These are phyloP conservation scores for Rhizophlyctis rosea DNA, from an alignment of 192 early-diverging fungal species.

Conservation along the genomic window DNA sequence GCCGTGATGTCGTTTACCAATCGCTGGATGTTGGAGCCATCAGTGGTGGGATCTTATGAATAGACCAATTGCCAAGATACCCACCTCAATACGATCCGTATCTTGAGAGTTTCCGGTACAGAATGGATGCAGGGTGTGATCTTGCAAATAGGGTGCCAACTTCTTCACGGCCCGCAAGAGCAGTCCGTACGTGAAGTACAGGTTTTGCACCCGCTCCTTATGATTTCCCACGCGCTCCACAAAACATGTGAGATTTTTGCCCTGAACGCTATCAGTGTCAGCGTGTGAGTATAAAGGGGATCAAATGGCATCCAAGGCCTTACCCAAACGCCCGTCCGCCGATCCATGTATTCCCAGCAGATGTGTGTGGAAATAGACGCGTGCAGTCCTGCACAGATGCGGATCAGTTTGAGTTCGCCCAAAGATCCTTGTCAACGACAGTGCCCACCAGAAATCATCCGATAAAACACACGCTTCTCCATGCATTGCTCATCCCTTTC, in stretches of 20 bases:
- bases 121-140: conserved; percentile 59
- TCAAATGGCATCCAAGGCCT: not conserved
- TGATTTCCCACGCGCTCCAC: conserved; percentile 78
- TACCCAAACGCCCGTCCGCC: conserved; percentile 86
- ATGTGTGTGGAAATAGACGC: conserved; percentile 97
- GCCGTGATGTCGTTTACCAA: conserved; percentile 61
- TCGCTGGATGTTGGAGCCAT: conserved; percentile 25
- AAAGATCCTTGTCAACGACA: too few species aligned
- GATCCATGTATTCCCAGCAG: conserved; percentile 89
- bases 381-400: conserved; percentile 67
- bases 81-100: conserved; percentile 24
- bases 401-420: too few species aligned
- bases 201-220: conserved; percentile 91
- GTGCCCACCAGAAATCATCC: conserved; percentile 52
- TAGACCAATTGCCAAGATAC: not conserved
- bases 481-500: conserved; percentile 46
- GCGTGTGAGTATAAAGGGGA: conserved; percentile 5
- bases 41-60: not conserved
- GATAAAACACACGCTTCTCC: conserved; percentile 77
- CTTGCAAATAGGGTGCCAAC: conserved; percentile 67
- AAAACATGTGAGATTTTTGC: conserved; percentile 89
- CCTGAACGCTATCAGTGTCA: conserved; percentile 28
- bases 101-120: conserved; percentile 54
- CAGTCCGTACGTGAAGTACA: conserved; percentile 92
- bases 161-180: conserved; percentile 83